Evolutionary conservation across 2,329 filamentous ascomycete species (phyloP).

Genomic region (Gnomoniopsis smithogilvyi): DNA sequence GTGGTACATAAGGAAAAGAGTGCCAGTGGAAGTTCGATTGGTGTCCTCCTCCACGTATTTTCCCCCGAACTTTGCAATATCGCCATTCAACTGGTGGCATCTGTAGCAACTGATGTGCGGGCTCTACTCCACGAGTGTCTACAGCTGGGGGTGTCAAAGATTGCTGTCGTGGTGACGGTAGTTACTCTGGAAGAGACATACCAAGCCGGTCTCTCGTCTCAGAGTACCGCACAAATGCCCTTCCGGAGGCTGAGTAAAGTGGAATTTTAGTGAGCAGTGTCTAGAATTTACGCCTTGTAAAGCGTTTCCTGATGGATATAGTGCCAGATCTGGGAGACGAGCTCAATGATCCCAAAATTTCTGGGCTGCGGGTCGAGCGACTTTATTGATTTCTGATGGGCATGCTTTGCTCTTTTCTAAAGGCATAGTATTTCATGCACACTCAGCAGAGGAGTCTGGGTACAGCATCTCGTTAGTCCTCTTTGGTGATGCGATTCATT

Average conservation of each 20-base stretch:
- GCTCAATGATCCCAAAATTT: not conserved
- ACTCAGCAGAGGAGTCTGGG: not conserved
- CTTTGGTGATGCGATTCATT: not conserved
- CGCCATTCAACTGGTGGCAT: slow-evolving; percentile 3
- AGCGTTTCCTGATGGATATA: not conserved
- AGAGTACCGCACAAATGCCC: not conserved
- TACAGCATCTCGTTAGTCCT: not conserved
- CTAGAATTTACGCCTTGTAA: not conserved
- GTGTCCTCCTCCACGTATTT: slow-evolving; percentile 5
- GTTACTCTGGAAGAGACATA: not conserved
- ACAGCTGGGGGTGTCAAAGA: not conserved
- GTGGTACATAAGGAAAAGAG: not conserved
- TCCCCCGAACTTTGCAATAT: slow-evolving; percentile 4
- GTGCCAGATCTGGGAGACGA: not conserved
- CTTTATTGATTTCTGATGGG: not conserved
- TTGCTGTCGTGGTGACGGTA: not conserved
- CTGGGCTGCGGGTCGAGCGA: not conserved
- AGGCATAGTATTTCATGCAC: not conserved
- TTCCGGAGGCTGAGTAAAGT: not conserved
- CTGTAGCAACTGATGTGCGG: not conserved
- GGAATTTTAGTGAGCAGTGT: not conserved
- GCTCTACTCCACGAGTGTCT: not conserved
- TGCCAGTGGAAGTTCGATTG: no score
- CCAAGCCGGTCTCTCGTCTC: not conserved
- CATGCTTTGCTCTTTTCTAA: not conserved